Base-by-base conservation (phyloP, 345 rosid genomes). In the Gossypium sturtianum region DNA sequence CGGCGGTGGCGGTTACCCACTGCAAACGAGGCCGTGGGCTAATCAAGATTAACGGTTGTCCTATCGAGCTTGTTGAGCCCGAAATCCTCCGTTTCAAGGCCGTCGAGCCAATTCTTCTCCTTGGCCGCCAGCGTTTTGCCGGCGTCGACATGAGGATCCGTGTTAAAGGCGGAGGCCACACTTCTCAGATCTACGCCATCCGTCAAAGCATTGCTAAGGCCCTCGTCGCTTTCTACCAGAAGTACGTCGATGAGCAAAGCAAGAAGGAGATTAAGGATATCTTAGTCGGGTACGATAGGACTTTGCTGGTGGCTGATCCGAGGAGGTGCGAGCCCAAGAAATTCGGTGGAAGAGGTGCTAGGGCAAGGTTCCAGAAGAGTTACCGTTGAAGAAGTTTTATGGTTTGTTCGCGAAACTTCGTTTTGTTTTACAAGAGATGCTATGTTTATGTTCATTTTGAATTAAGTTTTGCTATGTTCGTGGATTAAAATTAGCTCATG, bases 291-390 rank as follows among this genome's bases (percentile, higher is more conserved):
- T 93, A 91, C 27, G 98, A 93, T 29, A 83, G 98, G 89, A 93
- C 98, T 45, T 70, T 93, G 70, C 92, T 93, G 0, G 98, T 93
- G 6, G 98, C 97, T 4, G 98, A 93, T 79, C 97, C 98, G 0
- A 86, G 98, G 71, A 81, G 98, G 38, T 93, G 98, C 80, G 97
- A 93, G 95, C 93, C 98, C 15, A 93, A 93, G 91, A 93, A 93
- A 89, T 93, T 93, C 47, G 98, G 98, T 75, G 98, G 98, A 53
- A 92, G 90, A 61, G 97, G 98, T 79, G 97, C 97, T 60, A 87
- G 98, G 71, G 88, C 98, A 12, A 89, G 97, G 82, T 93, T 89
- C 89, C 98, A 93, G 90, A 93, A 93, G 85, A 84, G 89, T 91
- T 93, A 93, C 78, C 98, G 97, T 89, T 93, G 82, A 89, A 66